Evolutionary conservation across 2,329 filamentous ascomycete species (phyloP), one percentile per base, ranked within the genome.

Genomic region (Ceratocystis cubensis): DNA sequence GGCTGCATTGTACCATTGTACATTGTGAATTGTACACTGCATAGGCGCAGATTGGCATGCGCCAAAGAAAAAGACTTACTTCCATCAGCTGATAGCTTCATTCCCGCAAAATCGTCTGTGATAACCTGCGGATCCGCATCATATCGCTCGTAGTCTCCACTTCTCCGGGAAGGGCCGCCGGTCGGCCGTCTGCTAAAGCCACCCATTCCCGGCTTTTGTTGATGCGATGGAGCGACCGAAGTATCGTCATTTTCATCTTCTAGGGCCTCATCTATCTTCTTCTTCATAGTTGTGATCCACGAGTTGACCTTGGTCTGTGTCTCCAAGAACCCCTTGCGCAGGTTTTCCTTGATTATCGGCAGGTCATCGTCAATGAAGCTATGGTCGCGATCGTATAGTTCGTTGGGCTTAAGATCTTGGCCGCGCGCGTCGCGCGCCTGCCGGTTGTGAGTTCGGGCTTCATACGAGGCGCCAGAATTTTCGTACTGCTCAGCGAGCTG

Each of bases 311-410:
- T 95, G 66, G 84, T 86, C 77, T 97, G 94, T 1, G 94, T 97
- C 73, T 99, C 92, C 66, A 91, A 73, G 77, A 99, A 99, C 3
- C 94, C 94, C 77, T 97, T 95, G 74, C 88, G 88, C 71, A 99
- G 83, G 73, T 95, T 96, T 74, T 96, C 91, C 70, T 87, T 87
- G 73, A 99, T 96, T 63, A 93, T 86, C 1, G 94, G 93, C 15
- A 99, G 83, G 71, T 99, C 94, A 72, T 99, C 94, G 72, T 99
- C 94, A 71, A 97, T 84, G 76, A 99, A 99, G 78, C 85, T 96
- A 73, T 88, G 88, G 72, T 96, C 91, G 61, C 83, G 84, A 15
- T 85, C 85, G 46, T 85, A 69, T 45, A 70, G 57, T 69, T 84
- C 81, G 71, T 83, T 82, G 65, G 81, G 80, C 69, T 80, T 80